phyloP scores from a whole-genome alignment of 495 filamentous ascomycete genomes.

The Hyaloscypha hepaticicola region DNA sequence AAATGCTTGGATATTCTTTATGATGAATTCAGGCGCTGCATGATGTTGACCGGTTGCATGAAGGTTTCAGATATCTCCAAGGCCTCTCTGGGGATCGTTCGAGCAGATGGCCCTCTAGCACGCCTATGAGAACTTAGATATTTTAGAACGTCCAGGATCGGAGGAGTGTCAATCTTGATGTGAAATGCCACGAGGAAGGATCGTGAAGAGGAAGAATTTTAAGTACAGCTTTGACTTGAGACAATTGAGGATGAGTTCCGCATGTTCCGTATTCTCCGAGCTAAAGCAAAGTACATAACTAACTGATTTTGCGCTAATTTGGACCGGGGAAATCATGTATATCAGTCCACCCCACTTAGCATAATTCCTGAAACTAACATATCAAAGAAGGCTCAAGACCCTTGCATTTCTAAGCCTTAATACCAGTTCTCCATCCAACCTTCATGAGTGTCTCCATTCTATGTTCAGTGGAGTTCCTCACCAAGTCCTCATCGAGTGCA shows the following conservation, averaged over 20 bases:
- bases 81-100: constrained; percentile 11
- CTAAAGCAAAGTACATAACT: no score
- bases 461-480: constrained; percentile 32
- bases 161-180: no score
- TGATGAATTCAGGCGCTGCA: constrained; percentile 51
- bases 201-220: no score
- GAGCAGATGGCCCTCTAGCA: constrained; percentile 8
- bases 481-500: constrained; percentile 42
- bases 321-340: no score
- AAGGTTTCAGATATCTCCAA: constrained; percentile 18
- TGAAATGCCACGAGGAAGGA: no score
- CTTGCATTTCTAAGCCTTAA: constrained; percentile 9
- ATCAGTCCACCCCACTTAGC: no score
- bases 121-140: constrained; percentile 7
- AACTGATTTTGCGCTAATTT: no score
- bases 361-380: background rate
- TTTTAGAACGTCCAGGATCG: no score
- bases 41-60: constrained; percentile 48
- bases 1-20: constrained; percentile 44
- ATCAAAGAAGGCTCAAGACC: background rate
- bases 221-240: no score
- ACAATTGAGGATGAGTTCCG: no score
- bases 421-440: constrained; percentile 38
- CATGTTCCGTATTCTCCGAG: no score
- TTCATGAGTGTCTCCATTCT: constrained; percentile 38